A percentile compares a stretch with the other conserved stretches of the same genome.
These are phyloP conservation scores for Clavariopsis aquatica DNA, from an alignment of 495 filamentous ascomycete genomes.

Conservation along the genomic window DNA sequence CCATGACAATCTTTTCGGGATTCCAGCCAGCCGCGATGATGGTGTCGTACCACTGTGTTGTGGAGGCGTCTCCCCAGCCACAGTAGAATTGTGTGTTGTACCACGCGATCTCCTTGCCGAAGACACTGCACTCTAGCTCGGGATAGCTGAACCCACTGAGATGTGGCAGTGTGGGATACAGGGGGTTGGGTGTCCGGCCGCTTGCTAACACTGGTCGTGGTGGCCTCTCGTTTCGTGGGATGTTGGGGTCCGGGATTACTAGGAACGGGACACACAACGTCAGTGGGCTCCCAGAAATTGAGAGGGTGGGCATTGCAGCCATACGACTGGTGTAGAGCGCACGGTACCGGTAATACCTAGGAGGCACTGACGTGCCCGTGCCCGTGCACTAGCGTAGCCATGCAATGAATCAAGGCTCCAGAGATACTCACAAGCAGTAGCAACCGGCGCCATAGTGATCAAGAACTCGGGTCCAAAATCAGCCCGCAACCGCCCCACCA, in stretches of 20 bases:
- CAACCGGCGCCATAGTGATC: slow-evolving; percentile 50
- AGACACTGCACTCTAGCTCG: slow-evolving; percentile 40
- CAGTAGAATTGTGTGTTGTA: slow-evolving; percentile 53
- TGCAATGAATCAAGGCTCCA: no score
- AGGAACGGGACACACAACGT: no score
- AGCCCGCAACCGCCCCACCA: slow-evolving; percentile 45
- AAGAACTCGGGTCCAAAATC: slow-evolving; percentile 52
- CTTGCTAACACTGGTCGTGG: slow-evolving; percentile 16
- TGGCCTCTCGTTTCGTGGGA: slow-evolving; percentile 19
- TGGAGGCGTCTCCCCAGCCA: slow-evolving; percentile 46
- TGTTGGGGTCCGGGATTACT: slow-evolving; percentile 32
- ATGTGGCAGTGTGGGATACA: slow-evolving; percentile 39
- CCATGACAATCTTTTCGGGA: slow-evolving; percentile 46
- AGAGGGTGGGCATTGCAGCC: no score
- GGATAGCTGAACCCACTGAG: slow-evolving; percentile 50
- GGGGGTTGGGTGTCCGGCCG: slow-evolving; percentile 26
- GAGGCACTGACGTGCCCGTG: no score
- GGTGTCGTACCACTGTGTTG: slow-evolving; percentile 43
- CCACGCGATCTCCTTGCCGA: slow-evolving; percentile 45
- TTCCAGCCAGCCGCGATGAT: slow-evolving; percentile 48
- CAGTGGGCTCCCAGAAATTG: no score
- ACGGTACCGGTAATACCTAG: no score
- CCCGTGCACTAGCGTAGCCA: no score
- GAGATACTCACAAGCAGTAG: slow-evolving; percentile 42
- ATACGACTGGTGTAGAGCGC: no score